Base-by-base conservation (phyloP, 164 flowering plant genomes). In the Macadamia tetraphylla region DNA sequence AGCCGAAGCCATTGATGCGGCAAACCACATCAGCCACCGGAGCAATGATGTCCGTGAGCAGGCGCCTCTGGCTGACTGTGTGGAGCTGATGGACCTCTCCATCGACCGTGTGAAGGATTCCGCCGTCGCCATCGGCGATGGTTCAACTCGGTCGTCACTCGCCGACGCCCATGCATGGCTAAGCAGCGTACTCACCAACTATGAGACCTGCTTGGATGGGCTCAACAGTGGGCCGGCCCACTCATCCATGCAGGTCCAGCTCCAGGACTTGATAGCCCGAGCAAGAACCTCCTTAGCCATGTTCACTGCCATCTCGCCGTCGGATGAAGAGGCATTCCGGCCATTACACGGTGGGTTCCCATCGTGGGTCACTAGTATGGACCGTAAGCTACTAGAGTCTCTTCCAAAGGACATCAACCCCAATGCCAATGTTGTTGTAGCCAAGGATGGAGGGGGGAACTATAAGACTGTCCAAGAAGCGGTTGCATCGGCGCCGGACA, bases 151-250 rank as follows among this genome's bases (percentile, higher is more conserved):
- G 2, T 72, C 72, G 8, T 72, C 72, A 18, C 70, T 43, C 32
- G 64, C 67, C 10, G 74, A 76, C 61, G 81, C 79, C 0, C 89
- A 80, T 30, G 44, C 84, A 14, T 86, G 87, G 87, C 78, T 86
- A 1, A 84, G 86, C 56, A 60, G 67, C 31, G 82, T 81, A 2
- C 86, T 86, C 44, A 86, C 88, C 1, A 83, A 85, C 74, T 73
- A 81, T 65, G 75, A 66, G 63, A 85, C 88, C 1, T 85, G 88
- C 62, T 44, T 73, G 64, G 86, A 85, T 62, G 83, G 77, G 30
- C 73, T 82, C 3, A 40, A 18, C 1, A 78, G 76, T 14, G 42
- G 40, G 40, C 40, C 40, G 12, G 67, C 69, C 49, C 65, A 68
- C 17, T 49, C 67, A 17, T 7, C 18, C 0, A 29, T 80, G 67